phyloP scores from a whole-genome alignment of 78 protist genomes.

The Cyanophora paradoxa region DNA sequence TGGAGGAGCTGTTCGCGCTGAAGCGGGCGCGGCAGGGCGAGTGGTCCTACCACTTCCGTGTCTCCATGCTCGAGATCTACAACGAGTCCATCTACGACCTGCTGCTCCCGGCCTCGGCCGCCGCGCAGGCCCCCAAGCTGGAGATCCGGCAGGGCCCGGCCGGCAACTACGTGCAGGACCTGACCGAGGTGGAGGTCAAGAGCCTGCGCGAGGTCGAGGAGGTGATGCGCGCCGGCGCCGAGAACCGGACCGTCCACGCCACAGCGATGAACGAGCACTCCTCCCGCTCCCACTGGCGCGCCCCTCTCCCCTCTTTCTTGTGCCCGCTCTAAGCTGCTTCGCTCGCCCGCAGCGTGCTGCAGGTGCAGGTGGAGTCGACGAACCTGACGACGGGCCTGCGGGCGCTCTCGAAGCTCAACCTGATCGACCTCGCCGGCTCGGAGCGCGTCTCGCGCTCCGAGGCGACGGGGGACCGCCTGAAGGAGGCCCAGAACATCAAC shows the following conservation, averaged over 20 bases:
- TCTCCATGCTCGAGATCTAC: slow-evolving; percentile 34
- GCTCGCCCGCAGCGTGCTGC: no score
- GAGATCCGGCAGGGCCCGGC: slow-evolving; percentile 10
- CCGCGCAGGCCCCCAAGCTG: no score
- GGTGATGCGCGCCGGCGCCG: background rate
- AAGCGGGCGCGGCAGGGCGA: background rate
- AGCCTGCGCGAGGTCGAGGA: background rate
- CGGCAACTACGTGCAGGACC: slow-evolving; percentile 17
- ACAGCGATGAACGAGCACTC: slow-evolving; percentile 13
- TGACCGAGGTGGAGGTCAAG: background rate
- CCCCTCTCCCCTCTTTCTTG: no score
- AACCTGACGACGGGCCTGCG: no score
- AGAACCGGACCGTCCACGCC: slow-evolving; percentile 2
- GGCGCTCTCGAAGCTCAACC: no score
- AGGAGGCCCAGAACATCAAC: slow-evolving; percentile 20
- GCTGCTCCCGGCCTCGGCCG: no score
- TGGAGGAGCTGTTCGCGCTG: background rate
- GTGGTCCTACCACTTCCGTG: background rate
- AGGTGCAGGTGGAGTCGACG: no score
- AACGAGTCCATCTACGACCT: slow-evolving; percentile 33
- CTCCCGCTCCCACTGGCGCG: slow-evolving; percentile 10
- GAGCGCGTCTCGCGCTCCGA: slow-evolving; percentile 10
- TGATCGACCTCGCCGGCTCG: no score
- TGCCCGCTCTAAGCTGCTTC: no score
- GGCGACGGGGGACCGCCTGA: slow-evolving; percentile 24